Base-by-base conservation (phyloP, 75 land plant species). In the Chamaecyparis obtusa region DNA sequence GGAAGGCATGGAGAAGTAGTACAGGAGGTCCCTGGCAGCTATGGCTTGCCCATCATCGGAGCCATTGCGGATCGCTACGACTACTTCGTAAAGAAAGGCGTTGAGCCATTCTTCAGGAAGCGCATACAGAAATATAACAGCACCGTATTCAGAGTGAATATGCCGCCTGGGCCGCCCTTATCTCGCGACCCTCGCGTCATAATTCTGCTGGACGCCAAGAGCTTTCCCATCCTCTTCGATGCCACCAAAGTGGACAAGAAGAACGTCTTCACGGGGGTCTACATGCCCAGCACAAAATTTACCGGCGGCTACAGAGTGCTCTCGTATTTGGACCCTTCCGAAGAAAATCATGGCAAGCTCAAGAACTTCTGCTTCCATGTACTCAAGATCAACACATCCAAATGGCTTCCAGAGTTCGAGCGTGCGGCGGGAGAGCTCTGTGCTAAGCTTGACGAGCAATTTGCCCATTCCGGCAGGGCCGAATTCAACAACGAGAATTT, bases 171-270 rank as follows among this genome's bases (percentile, higher is more conserved):
- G 19, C 90, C 92, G 60, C 90, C 92, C 36, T 83, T 91, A 69
- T 87, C 88, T 83, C 46, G 64, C 43, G 88, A 92, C 86, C 85
- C 93, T 11, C 81, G 89, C 51, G 87, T 86, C 88, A 37, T 92
- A 76, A 87, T 86, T 87, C 84, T 91, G 67, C 90, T 92, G 57
- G 93, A 92, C 93, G 87, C 87, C 49, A 48, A 9, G 49, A 48
- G 49, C 49, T 48, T 48, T 9, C 49, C 49, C 49, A 9, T 48
- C 7, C 87, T 74, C 78, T 80, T 91, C 90, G 88, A 85, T 87
- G 67, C 89, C 89, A 69, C 89, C 91, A 86, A 92, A 92, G 88
- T 24, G 78, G 76, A 51, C 80, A 51, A 92, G 87, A 76, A 90
- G 91, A 48, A 89, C 87, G 72, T 91, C 91, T 87, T 30, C 44